Conservation (phyloP, 768 basidiomycete species). For the Calocybe gangraenosa region DNA sequence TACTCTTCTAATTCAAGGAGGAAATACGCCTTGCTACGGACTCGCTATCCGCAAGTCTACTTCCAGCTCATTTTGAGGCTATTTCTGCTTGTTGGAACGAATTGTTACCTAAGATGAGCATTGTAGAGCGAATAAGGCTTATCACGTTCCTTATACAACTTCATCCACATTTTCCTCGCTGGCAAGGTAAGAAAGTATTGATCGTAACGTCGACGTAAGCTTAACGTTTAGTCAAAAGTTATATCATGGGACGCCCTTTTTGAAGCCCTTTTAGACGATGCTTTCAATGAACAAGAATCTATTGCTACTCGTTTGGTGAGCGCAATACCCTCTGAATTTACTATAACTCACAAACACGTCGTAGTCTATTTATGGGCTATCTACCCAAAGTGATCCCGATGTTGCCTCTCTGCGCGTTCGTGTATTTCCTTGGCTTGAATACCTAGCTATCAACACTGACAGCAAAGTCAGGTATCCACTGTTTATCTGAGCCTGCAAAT, state of each 20-base stretch:
- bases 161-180: slow-evolving; percentile 61
- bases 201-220: neutral
- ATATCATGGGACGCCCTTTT: slow-evolving; percentile 62
- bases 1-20: slow-evolving; percentile 41
- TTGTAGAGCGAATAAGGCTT: slow-evolving; percentile 53
- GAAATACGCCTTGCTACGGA: slow-evolving; percentile 59
- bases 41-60: slow-evolving; percentile 54
- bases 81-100: slow-evolving; percentile 70
- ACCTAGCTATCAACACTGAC: neutral
- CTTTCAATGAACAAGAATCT: slow-evolving; percentile 35
- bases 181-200: slow-evolving; percentile 46
- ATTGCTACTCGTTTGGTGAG: slow-evolving; percentile 39
- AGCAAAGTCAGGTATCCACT: slow-evolving; percentile 41
- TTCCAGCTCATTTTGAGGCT: slow-evolving; percentile 61
- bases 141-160: slow-evolving; percentile 64
- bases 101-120: slow-evolving; percentile 48
- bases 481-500: slow-evolving; percentile 59
- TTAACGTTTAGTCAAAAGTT: slow-evolving; percentile 33
- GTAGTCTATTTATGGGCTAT: slow-evolving; percentile 44
- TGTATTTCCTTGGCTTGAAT: neutral
- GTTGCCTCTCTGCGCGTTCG: slow-evolving; percentile 42
- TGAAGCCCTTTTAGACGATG: slow-evolving; percentile 54
- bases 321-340: neutral
- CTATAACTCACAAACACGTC: neutral
- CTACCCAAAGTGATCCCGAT: slow-evolving; percentile 41